These are phyloP conservation scores for Clathrospora elynae DNA, from an alignment of 2,329 filamentous ascomycete genomes.

Conservation along the genomic window DNA sequence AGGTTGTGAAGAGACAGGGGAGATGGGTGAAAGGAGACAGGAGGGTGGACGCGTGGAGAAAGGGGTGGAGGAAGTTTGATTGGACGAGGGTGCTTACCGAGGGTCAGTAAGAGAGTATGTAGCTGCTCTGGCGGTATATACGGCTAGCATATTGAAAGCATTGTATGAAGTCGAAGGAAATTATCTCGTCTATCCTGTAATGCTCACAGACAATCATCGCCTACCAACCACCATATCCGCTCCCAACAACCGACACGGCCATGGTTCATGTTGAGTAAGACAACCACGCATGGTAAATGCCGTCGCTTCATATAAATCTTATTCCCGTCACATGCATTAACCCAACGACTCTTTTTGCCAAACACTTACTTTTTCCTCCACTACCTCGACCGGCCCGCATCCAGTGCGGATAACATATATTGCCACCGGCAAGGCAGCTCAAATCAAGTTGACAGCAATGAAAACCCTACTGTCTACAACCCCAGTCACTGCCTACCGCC, in stretches of 20 bases:
- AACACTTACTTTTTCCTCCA: too few species aligned
- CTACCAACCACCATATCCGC: not conserved
- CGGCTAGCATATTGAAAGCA: not conserved
- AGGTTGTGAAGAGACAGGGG: conserved; percentile 88
- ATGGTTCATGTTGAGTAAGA: too few species aligned
- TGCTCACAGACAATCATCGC: conserved; percentile 7
- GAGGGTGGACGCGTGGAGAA: conserved; percentile 77
- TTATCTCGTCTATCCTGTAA: conserved; percentile 18
- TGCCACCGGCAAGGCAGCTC: too few species aligned
- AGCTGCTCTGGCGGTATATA: too few species aligned
- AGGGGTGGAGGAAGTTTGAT: conserved; percentile 89
- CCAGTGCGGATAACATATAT: too few species aligned
- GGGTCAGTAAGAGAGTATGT: conserved; percentile 37
- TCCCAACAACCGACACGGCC: not conserved
- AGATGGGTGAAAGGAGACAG: conserved; percentile 74
- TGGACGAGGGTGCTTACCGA: conserved; percentile 72
- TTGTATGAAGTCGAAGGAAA: not conserved
- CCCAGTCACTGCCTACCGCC: too few species aligned
- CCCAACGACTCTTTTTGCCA: conserved; percentile 8
- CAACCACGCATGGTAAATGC: conserved; percentile 4
- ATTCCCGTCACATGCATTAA: not conserved
- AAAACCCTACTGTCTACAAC: too few species aligned
- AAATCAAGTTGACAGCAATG: too few species aligned
- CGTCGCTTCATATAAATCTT: too few species aligned
- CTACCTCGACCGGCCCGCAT: too few species aligned